A percentile compares a stretch with the other conserved stretches of the same genome.
Evolutionary conservation across 129 eudicot species (phyloP).

Genomic region (Flaveria robusta): DNA sequence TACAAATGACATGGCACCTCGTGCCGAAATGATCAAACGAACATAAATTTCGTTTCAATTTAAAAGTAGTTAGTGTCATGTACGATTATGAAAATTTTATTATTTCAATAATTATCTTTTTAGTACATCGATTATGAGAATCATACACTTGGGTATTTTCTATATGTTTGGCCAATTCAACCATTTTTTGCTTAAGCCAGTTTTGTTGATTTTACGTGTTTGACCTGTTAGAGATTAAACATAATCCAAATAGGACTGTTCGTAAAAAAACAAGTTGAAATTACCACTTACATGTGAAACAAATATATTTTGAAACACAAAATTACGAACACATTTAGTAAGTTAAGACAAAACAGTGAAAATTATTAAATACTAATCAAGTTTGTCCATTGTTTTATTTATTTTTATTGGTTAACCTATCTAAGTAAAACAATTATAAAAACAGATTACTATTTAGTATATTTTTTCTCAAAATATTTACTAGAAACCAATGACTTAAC

Average conservation of each 20-base stretch:
- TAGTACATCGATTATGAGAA: neutral
- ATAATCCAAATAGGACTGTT: neutral
- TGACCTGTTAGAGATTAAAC: neutral
- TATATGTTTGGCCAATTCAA: neutral
- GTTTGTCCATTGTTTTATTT: neutral
- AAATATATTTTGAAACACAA: neutral
- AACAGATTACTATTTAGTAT: neutral
- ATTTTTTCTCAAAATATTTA: neutral
- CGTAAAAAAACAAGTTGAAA: neutral
- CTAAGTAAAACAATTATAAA: neutral
- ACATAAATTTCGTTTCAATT: slow-evolving; percentile 41
- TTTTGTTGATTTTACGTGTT: neutral
- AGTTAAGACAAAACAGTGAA: neutral
- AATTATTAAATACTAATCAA: neutral
- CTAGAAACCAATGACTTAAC: neutral
- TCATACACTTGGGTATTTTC: neutral
- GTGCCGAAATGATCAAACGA: slow-evolving; percentile 67
- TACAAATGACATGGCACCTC: slow-evolving; percentile 87
- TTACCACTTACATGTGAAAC: neutral
- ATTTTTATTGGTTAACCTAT: neutral
- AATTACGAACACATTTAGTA: neutral
- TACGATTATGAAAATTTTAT: neutral
- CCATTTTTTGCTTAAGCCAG: neutral
- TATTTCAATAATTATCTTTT: neutral
- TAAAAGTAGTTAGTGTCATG: neutral